Conservation (phyloP, 495 filamentous ascomycete genomes). For the Talaromyces liani region DNA sequence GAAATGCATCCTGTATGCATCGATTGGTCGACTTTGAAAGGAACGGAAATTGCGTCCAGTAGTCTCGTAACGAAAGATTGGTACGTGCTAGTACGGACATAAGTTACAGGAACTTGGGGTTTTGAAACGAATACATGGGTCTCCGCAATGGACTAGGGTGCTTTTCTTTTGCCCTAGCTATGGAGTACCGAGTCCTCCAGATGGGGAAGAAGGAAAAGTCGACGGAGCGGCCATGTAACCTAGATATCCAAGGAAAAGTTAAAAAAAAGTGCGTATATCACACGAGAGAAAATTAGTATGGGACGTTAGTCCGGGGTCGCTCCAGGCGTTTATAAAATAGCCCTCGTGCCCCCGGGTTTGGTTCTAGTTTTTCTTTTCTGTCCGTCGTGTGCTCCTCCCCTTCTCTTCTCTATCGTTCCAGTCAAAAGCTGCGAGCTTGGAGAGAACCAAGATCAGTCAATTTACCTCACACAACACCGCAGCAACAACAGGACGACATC, state of each 20-base stretch:
- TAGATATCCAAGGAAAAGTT: background rate
- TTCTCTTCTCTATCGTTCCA: background rate
- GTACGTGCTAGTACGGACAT: background rate
- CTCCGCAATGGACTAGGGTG: slow-evolving; percentile 1
- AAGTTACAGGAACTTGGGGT: background rate
- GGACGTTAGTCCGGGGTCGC: background rate
- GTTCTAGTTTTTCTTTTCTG: background rate
- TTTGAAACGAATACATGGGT: background rate
- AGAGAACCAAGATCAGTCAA: background rate
- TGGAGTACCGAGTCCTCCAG: slow-evolving; percentile 2
- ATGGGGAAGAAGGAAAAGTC: background rate
- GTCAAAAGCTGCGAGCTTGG: background rate
- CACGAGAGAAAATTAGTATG: background rate
- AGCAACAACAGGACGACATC: background rate
- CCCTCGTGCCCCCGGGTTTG: background rate
- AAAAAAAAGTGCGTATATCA: background rate
- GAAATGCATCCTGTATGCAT: background rate
- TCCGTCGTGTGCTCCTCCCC: background rate
- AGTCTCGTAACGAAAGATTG: background rate
- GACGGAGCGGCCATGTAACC: slow-evolving; percentile 4
- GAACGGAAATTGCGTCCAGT: background rate
- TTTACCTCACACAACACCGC: slow-evolving; percentile 1
- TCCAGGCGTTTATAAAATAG: slow-evolving; percentile 1
- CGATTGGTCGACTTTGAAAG: background rate
- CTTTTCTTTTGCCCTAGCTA: background rate